Evolutionary conservation across 2,329 filamentous ascomycete species (phyloP), one percentile per base, ranked within the genome.

Genomic region (Ophiostoma montium): DNA sequence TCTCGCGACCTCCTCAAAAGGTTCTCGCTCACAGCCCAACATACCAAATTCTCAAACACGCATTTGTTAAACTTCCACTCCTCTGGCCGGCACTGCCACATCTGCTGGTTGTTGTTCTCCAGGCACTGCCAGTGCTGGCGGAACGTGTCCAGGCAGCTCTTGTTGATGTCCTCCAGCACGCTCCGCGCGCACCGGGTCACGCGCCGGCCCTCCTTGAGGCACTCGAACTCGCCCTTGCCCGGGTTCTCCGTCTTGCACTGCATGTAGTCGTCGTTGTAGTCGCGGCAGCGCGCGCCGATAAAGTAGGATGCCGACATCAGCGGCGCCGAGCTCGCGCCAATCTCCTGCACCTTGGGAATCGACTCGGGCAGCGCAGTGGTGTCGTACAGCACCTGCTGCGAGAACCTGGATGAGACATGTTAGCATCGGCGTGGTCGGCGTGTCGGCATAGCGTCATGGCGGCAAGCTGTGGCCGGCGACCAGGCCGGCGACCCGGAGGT

Each of bases 261-360:
- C 90, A 98, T 98, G 71, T 84, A 98, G 70, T 98, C 92, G 74
- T 98, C 92, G 69, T 96, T 96, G 76, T 89, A 98, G 51, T 85
- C 74, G 65, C 78, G 84, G 81, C 92, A 98, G 63, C 90, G 83
- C 57, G 88, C 89, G 55, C 92, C 92, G 64, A 98, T 98, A 68
- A 96, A 98, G 76, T 86, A 98, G 47, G 87, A 81, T 31, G 92
- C 92, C 56, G 86, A 94, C 52, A 94, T 74, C 41, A 98, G 77
- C 49, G 92, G 92, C 35, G 89, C 92, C 51, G 90, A 96, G 62
- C 83, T 94, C 62, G 87, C 79, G 62, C 92, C 92, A 58, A 98
- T 79, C 71, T 98, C 92, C 67, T 86, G 78, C 66, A 98, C 92
- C 64, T 86, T 82, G 61, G 92, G 92, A 67, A 98, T 88, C 62